Evolutionary conservation across 148 eudicot species (phyloP), one percentile per base, ranked within the genome.

Genomic region (Amaranthus cruentus): DNA sequence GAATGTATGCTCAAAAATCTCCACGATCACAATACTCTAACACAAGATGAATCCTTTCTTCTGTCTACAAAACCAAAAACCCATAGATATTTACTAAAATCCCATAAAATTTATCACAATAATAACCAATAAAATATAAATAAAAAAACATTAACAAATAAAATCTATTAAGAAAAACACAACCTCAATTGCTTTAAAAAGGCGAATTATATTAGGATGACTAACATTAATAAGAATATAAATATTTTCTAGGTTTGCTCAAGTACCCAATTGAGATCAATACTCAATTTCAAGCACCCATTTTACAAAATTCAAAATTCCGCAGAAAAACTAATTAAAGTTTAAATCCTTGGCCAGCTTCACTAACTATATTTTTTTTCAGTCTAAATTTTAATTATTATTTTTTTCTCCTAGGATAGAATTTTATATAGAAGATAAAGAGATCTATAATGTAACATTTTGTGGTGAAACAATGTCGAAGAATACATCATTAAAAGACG

Each of bases 1-100:
- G 75, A 79, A 85, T 81, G 76, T 85, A 85, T 46, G 73, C 86
- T 14, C 84, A 84, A 48, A 85, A 75, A 78, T 85, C 88, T 1
- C 88, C 88, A 28, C 88, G 86, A 47, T 79, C 81, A 66, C 86
- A 85, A 43, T 83, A 85, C 77, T 85, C 88, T 86, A 85, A 81
- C 65, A 85, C 84, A 75, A 85, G 70, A 75, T 52, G 83, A 28
- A 85, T 81, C 65, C 76, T 81, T 43, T 85, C 84, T 56, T 83
- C 83, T 47, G 83, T 85, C 88, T 85, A 72, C 21, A 61, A 67
- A 3, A 63, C 15, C 55, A 74, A 71, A 51, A 3, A 21, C 9
- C 74, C 56, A 59, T 46, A 28, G 67, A 55, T n/a, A 59, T 4
- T 38, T 3, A 9, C 6, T 5, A 11, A 21, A 71, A 46, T 4